Base-by-base conservation (phyloP, 164 flowering plant species). In the Macadamia integrifolia region DNA sequence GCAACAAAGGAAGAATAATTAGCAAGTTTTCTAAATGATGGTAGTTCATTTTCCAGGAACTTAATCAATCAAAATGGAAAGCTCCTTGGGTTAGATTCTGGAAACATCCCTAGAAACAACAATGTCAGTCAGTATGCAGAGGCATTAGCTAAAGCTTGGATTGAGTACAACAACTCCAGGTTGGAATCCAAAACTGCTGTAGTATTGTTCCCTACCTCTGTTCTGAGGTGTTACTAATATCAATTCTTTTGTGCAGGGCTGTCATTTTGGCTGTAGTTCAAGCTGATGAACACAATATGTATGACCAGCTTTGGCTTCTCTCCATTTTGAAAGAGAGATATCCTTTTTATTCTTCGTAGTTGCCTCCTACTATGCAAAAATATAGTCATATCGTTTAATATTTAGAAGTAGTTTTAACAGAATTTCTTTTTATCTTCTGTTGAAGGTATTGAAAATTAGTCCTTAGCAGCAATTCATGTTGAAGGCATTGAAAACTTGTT, bases 221-320 rank as follows among this genome's bases (percentile, higher is more conserved):
- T 46, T 9, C 9, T 28, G n/a, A 8, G 14, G n/a, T 61, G 35
- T 55, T 2, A 12, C 57, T 76, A 49, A 71, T 57, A 65, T 72
- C 1, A 6, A 10, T 44, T 50, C n/a, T 60, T 66, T 66, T 72
- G 1, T 75, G 46, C 89, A 92, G 99, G 80, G 87, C 96, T 71
- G 86, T 86, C 17, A 80, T 90, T 69, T 70, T 95, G 90, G n/a
- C 87, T 69, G 97, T 95, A 71, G 93, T 92, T 77, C 97, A 91
- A 77, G 30, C 83, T 65, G 94, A 89, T 71, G 99, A 95, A 70
- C 87, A 82, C 52, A 95, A 95, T 80, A 95, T 95, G 99, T 95
- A 92, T 76, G 99, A 92, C 76, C 99, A 95, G 68, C 96, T 83
- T 75, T 90, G 97, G 98, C 85, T 92, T 73, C 80, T 64, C 70